Base-by-base conservation (phyloP, 163 green algal genomes). In the Scenedesmus sp. region DNA sequence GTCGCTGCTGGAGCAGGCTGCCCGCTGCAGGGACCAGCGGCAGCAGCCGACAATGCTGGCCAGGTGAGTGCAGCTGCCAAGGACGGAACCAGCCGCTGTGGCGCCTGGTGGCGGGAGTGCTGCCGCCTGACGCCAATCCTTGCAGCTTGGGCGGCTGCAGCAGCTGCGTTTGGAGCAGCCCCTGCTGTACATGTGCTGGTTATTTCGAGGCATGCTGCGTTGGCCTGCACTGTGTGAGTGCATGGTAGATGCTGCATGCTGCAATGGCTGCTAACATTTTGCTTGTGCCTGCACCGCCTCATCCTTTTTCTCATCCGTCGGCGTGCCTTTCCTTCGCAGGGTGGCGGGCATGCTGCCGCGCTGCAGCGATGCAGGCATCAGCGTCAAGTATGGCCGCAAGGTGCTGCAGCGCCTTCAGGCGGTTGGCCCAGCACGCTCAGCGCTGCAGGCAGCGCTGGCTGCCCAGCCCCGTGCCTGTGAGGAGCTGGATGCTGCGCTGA, bases 351-450 rank as follows among this genome's bases (percentile, higher is more conserved):
- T 94, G 87, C 82, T 94, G 61, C 81, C 83, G 43, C 65, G 73
- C 81, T 88, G 59, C 44, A 72, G 22, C 18, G 83, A 90, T 3
- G 83, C 73, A 12, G 91, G 91, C 87, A 92, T 94, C 91, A 92
- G 87, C 40, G 91, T 94, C 43, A 94, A 94, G 83, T 94, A 94
- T 30, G 91, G 91, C 9, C 83, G 88, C 83, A 94, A 94, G 87
- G 87, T 94, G 87, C 83, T 92, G 91, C 91, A 94, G 91, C 91
- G 91, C 26, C 82, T 94, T 40, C 84, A 92, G 91, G 87, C 87
- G 18, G 91, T 91, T 22, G 87, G 18, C 0, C 87, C 91, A 13
- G 91, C 87, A 10, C 87, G 87, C 4, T 35, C 35, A 7, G 87
- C 91, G 22, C 87, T 94, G 83, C 59, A 81, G 59, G 65, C 88